These are phyloP conservation scores for Pleurotus cornucopiae DNA, from an alignment of 768 basidiomycete species.

Conservation along the genomic window DNA sequence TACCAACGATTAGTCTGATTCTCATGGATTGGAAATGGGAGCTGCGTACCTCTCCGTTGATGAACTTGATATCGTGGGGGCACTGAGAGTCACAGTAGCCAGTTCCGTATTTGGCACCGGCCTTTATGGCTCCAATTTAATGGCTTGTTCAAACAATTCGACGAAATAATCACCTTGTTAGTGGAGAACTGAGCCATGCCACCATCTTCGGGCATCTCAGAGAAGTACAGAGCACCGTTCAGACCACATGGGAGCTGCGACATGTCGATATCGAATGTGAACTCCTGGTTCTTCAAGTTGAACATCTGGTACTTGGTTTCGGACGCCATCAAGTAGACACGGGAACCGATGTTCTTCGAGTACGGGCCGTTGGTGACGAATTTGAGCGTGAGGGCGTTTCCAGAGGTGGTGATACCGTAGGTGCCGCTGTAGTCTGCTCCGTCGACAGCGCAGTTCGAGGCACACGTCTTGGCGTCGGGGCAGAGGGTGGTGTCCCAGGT, in stretches of 20 bases:
- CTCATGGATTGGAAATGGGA: background rate
- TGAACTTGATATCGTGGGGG: conserved; percentile 59
- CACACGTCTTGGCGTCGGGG: conserved; percentile 44
- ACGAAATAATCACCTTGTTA: conserved; percentile 33
- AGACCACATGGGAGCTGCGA: conserved; percentile 55
- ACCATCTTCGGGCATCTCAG: conserved; percentile 58
- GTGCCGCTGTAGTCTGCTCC: conserved; percentile 45
- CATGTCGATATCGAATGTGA: conserved; percentile 58
- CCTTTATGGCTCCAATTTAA: conserved; percentile 12
- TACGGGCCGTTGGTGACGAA: conserved; percentile 32
- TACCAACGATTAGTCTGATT: background rate
- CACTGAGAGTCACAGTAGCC: conserved; percentile 67
- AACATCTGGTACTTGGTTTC: conserved; percentile 42
- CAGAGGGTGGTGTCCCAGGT: conserved; percentile 48
- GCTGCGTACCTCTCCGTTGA: conserved; percentile 45
- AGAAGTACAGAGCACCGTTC: conserved; percentile 60
- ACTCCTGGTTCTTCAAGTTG: conserved; percentile 52
- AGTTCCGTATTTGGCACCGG: conserved; percentile 52
- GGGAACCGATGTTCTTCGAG: conserved; percentile 31
- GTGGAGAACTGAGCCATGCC: conserved; percentile 38
- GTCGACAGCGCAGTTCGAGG: conserved; percentile 36
- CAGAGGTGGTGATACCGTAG: conserved; percentile 47
- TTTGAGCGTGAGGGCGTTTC: conserved; percentile 39
- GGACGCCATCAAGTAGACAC: conserved; percentile 44
- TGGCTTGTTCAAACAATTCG: too few species aligned